Conservation (phyloP, 2,329 filamentous ascomycete genomes). For the Alternaria sp. region DNA sequence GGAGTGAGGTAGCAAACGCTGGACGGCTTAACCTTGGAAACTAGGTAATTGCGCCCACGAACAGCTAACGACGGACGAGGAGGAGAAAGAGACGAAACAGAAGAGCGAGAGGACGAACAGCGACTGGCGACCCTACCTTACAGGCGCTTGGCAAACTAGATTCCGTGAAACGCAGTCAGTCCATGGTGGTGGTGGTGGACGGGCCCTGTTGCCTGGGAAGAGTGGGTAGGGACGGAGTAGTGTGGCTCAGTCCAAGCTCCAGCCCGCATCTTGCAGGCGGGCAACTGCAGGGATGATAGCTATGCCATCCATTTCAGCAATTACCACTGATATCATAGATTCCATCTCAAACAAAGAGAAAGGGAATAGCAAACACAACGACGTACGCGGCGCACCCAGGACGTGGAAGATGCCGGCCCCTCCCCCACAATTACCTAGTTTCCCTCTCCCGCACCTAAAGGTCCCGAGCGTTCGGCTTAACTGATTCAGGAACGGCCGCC, state of each 20-base stretch:
- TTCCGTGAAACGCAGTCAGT: slow-evolving; percentile 9
- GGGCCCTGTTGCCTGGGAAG: slow-evolving; percentile 26
- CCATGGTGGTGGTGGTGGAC: slow-evolving; percentile 11
- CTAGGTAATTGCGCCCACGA: neutral
- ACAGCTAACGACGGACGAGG: slow-evolving; percentile 8
- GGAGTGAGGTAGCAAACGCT: slow-evolving; percentile 4
- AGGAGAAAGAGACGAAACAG: slow-evolving; percentile 4
- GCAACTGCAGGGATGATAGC: neutral
- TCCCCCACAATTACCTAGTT: slow-evolving; percentile 13
- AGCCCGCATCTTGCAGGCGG: slow-evolving; percentile 3
- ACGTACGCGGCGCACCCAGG: neutral
- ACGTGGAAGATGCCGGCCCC: slow-evolving; percentile 19
- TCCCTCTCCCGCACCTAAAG: neutral
- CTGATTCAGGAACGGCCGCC: slow-evolving; percentile 21
- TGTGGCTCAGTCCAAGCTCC: neutral
- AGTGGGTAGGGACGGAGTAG: slow-evolving; percentile 16
- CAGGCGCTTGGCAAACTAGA: slow-evolving; percentile 17
- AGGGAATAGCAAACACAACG: neutral
- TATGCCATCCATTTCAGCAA: neutral
- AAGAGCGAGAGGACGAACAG: neutral
- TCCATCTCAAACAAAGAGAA: neutral
- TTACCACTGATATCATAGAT: neutral
- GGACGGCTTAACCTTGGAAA: neutral
- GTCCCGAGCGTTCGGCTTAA: slow-evolving; percentile 20
- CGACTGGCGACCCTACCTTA: slow-evolving; percentile 1